Percentiles rank a stretch among this genome's conserved stretches.
phyloP scores from a whole-genome alignment of 257 asterid genomes.

The Rhazya stricta region DNA sequence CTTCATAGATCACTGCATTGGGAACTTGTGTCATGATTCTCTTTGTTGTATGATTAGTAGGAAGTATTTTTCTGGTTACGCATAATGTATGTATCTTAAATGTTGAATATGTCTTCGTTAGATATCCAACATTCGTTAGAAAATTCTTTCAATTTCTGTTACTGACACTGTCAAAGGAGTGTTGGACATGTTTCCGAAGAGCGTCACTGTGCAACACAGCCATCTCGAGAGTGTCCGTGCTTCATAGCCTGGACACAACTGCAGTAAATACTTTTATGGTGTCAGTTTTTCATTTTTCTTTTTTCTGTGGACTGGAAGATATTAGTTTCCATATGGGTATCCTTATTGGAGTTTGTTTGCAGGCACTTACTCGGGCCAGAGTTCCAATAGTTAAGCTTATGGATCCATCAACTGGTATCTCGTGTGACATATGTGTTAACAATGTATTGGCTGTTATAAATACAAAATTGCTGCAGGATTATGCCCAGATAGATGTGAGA shows the following conservation, averaged over 20 bases:
- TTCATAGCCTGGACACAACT: background rate
- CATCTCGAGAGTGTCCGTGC: background rate
- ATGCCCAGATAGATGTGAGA: slow-evolving; percentile 74
- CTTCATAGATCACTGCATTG: background rate
- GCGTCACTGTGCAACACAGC: background rate
- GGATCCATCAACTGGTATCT: slow-evolving; percentile 89
- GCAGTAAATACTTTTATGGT: background rate
- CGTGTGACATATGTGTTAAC: slow-evolving; percentile 89
- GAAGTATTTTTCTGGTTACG: background rate
- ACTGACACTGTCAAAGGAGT: background rate
- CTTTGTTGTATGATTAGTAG: background rate
- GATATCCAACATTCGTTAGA: background rate
- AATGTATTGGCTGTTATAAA: slow-evolving; percentile 85
- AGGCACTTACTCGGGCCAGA: slow-evolving; percentile 98
- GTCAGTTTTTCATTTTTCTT: background rate
- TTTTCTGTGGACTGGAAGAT: background rate
- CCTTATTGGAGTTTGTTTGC: slow-evolving; percentile 25
- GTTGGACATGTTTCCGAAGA: background rate
- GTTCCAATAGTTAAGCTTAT: slow-evolving; percentile 94
- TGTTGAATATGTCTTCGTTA: background rate
- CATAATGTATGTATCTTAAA: background rate
- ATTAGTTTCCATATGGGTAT: slow-evolving; percentile 1
- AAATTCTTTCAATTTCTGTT: background rate
- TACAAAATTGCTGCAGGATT: slow-evolving; percentile 86
- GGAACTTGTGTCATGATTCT: background rate